phyloP scores from a whole-genome alignment of 2,329 filamentous ascomycete species.

The Stagonosporopsis rhizophila region DNA sequence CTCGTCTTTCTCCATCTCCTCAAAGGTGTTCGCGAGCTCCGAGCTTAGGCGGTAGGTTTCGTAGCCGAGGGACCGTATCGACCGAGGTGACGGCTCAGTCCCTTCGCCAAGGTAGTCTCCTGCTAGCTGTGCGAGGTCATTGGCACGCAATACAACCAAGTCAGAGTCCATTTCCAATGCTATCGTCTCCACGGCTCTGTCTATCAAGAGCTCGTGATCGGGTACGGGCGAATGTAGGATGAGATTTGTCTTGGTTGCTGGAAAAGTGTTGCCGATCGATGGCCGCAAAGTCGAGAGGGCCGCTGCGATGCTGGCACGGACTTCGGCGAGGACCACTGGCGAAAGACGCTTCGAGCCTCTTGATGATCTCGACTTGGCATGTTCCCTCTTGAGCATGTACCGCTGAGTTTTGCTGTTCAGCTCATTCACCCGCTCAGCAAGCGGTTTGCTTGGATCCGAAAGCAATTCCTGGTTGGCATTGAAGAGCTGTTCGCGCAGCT shows the following conservation, averaged over 20 bases:
- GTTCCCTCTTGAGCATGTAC: conserved; percentile 25
- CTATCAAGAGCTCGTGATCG: conserved; percentile 62
- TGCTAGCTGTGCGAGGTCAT: conserved; percentile 72
- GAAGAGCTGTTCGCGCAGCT: conserved; percentile 14
- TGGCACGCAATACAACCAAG: conserved; percentile 71
- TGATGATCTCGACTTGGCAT: conserved; percentile 22
- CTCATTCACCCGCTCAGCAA: conserved; percentile 24
- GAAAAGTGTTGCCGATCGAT: conserved; percentile 53
- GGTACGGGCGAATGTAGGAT: conserved; percentile 66
- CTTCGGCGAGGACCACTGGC: conserved; percentile 50
- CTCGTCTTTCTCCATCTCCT: conserved; percentile 37
- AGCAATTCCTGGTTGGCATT: conserved; percentile 20
- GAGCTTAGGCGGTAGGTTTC: conserved; percentile 58
- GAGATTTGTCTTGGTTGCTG: conserved; percentile 62
- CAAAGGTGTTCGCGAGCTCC: conserved; percentile 33
- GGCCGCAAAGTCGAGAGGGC: conserved; percentile 51
- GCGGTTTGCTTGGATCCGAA: conserved; percentile 18
- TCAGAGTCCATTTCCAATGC: conserved; percentile 70
- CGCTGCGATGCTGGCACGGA: conserved; percentile 59
- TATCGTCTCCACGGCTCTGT: conserved; percentile 68
- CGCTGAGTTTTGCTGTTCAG: conserved; percentile 23
- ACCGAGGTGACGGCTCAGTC: conserved; percentile 56
- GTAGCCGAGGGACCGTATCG: conserved; percentile 60
- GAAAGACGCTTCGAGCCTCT: conserved; percentile 28
- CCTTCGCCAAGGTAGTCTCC: conserved; percentile 74